Conservation (phyloP, 2,329 filamentous ascomycete genomes). For the Juglanconis sp. region DNA sequence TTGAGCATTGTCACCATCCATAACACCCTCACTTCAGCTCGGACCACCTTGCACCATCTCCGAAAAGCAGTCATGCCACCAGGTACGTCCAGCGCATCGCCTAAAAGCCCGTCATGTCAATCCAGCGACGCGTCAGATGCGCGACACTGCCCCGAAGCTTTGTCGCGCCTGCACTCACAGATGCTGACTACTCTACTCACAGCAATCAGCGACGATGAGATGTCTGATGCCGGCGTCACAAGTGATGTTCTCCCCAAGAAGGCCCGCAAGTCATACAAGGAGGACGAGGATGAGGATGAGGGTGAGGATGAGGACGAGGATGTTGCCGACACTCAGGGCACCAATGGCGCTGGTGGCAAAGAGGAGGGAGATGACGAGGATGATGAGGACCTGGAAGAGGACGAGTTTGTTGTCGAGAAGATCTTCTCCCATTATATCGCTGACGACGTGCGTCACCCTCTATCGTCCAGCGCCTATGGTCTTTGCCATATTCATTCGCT, state of each 20-base stretch:
- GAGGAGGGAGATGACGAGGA: slow-evolving; percentile 24
- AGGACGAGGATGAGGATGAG: slow-evolving; percentile 20
- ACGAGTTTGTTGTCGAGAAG: slow-evolving; percentile 65
- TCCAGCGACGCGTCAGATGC: slow-evolving; percentile 6
- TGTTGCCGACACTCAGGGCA: background rate
- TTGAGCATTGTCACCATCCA: background rate
- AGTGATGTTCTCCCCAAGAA: slow-evolving; percentile 21
- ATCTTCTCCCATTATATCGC: slow-evolving; percentile 65
- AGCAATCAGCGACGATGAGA: slow-evolving; percentile 43
- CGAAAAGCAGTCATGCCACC: slow-evolving; percentile 9
- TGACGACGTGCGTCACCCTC: slow-evolving; percentile 43
- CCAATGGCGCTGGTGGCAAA: slow-evolving; percentile 18
- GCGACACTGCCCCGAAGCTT: background rate
- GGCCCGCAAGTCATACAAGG: slow-evolving; percentile 16
- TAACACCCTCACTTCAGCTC: background rate
- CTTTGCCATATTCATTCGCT: background rate
- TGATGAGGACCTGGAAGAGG: slow-evolving; percentile 27
- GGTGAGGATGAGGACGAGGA: slow-evolving; percentile 25
- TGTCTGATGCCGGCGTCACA: slow-evolving; percentile 29
- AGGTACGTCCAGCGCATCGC: slow-evolving; percentile 3
- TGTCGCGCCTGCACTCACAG: background rate
- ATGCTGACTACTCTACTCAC: background rate
- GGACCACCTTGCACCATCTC: background rate
- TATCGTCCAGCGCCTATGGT: background rate
- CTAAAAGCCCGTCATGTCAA: background rate